Evolutionary conservation across 768 basidiomycete species (phyloP).

Genomic region (Tulasnella calospora): DNA sequence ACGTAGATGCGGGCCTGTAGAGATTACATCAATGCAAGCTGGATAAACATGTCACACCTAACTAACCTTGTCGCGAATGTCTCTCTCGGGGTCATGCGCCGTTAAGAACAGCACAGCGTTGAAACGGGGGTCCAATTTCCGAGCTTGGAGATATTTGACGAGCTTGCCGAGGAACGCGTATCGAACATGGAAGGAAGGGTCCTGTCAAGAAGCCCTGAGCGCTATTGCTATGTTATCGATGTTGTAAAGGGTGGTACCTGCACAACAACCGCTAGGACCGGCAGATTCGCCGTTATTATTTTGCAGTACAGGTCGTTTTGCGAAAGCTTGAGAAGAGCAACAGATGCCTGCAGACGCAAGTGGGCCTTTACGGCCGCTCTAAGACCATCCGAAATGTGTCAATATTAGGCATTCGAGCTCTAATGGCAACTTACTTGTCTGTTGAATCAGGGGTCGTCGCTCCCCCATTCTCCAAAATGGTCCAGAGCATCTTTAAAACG

Average conservation of each 20-base stretch:
- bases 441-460: constrained; percentile 52
- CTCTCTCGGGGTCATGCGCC: constrained; percentile 84
- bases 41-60: neutral
- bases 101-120: constrained; percentile 84
- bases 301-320: constrained; percentile 54
- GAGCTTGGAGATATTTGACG: constrained; percentile 53
- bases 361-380: constrained; percentile 66
- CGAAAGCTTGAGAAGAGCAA: constrained; percentile 73
- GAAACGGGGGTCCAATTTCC: constrained; percentile 65
- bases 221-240: neutral
- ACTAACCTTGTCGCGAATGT: constrained; percentile 62
- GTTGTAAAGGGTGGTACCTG: constrained; percentile 51
- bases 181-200: constrained; percentile 84
- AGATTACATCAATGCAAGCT: neutral
- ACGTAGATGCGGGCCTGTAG: constrained; percentile 30
- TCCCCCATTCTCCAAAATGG: constrained; percentile 65
- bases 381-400: neutral
- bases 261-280: constrained; percentile 62
- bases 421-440: constrained; percentile 45
- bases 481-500: constrained; percentile 67
- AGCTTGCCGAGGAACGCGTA: constrained; percentile 72
- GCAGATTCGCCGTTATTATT: constrained; percentile 56
- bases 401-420: neutral
- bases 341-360: constrained; percentile 75
- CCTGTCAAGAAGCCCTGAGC: constrained; percentile 45